phyloP scores from a whole-genome alignment of 768 basidiomycete species.

The Pleurotus tuber-regium region DNA sequence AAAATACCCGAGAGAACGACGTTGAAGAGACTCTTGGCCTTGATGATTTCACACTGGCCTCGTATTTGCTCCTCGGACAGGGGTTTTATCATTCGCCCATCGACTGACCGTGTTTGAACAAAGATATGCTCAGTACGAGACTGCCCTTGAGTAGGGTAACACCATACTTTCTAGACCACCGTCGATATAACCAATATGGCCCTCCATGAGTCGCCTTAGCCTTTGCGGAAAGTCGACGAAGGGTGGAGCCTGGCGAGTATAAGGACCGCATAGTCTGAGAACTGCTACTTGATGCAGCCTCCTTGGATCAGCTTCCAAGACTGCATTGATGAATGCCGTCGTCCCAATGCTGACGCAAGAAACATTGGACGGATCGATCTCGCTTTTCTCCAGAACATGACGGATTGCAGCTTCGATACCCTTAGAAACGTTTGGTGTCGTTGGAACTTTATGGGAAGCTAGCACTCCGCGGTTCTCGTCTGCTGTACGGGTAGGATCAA shows the following conservation, averaged over 20 bases:
- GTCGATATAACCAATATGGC: slow-evolving; percentile 31
- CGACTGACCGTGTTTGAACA: too few species aligned
- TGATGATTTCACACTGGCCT: slow-evolving; percentile 36
- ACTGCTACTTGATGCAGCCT: slow-evolving; percentile 62
- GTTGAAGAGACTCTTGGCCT: slow-evolving; percentile 25
- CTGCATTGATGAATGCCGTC: slow-evolving; percentile 60
- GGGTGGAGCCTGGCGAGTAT: slow-evolving; percentile 57
- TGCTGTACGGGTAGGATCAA: slow-evolving; percentile 25
- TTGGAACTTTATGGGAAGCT: slow-evolving; percentile 45
- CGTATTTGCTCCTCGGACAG: slow-evolving; percentile 43
- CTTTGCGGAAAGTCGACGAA: slow-evolving; percentile 32
- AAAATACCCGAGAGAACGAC: slow-evolving; percentile 30
- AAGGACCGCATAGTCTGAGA: slow-evolving; percentile 59
- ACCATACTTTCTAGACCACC: slow-evolving; percentile 42
- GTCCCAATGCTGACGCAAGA: slow-evolving; percentile 60
- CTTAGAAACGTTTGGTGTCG: slow-evolving; percentile 54
- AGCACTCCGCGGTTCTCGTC: slow-evolving; percentile 33
- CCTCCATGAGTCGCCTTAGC: slow-evolving; percentile 27
- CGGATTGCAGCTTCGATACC: slow-evolving; percentile 56
- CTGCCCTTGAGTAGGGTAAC: not conserved
- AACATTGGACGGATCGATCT: slow-evolving; percentile 32
- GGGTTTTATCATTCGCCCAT: slow-evolving; percentile 29
- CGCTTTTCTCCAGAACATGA: slow-evolving; percentile 37
- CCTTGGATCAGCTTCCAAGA: slow-evolving; percentile 52
- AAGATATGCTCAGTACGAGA: too few species aligned